Conservation (phyloP, 2,329 filamentous ascomycete species). For the Dothistroma pini region DNA sequence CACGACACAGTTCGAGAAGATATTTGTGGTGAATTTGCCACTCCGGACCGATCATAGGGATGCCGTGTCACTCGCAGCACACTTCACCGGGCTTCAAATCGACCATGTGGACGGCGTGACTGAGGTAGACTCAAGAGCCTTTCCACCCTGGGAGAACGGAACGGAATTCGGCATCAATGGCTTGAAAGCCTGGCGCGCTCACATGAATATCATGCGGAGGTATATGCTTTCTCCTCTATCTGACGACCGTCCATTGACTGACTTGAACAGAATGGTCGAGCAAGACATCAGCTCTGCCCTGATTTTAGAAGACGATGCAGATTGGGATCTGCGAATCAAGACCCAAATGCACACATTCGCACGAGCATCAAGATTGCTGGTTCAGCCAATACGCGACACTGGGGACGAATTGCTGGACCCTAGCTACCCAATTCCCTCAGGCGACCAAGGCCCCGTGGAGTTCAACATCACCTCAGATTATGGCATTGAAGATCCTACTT, state of each 20-base stretch:
- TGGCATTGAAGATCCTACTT: slow-evolving; percentile 10
- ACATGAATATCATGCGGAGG: slow-evolving; percentile 27
- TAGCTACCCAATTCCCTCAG: slow-evolving; percentile 14
- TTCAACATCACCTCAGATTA: slow-evolving; percentile 13
- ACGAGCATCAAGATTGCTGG: slow-evolving; percentile 37
- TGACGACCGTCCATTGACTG: background rate
- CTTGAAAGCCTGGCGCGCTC: slow-evolving; percentile 26
- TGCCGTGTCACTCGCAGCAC: slow-evolving; percentile 47
- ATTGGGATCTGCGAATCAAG: slow-evolving; percentile 44
- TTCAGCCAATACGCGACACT: slow-evolving; percentile 28
- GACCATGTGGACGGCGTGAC: slow-evolving; percentile 48
- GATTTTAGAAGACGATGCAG: slow-evolving; percentile 44
- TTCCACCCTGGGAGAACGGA: slow-evolving; percentile 32
- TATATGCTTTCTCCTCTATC: slow-evolving; percentile 5
- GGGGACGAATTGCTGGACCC: slow-evolving; percentile 21
- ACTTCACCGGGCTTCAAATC: slow-evolving; percentile 45
- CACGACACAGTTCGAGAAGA: slow-evolving; percentile 45
- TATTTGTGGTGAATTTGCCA: slow-evolving; percentile 53
- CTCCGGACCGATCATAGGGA: slow-evolving; percentile 51
- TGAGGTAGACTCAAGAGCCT: slow-evolving; percentile 30
- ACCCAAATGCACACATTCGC: slow-evolving; percentile 36
- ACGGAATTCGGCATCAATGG: slow-evolving; percentile 28
- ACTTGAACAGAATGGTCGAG: slow-evolving; percentile 35
- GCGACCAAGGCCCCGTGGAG: background rate
- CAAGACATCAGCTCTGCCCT: slow-evolving; percentile 38